A percentile compares a stretch with the other conserved stretches of the same genome.
Evolutionary conservation across 2,329 filamentous ascomycete species (phyloP).

Genomic region (Hypoxylon sp.): DNA sequence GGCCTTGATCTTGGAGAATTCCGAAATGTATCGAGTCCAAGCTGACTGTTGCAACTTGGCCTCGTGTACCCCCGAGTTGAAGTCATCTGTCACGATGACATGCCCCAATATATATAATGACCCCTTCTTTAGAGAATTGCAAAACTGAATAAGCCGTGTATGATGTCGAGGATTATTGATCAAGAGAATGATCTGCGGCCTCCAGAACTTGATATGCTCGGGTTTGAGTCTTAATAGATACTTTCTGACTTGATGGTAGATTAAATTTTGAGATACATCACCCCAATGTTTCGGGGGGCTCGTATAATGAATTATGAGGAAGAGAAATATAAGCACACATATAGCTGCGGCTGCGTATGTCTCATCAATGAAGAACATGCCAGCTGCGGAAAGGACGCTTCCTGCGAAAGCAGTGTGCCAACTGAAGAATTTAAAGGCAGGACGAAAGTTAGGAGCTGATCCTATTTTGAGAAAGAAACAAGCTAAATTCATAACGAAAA

Average conservation of each 20-base stretch:
- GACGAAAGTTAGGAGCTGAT: conserved; percentile 87
- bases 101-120: conserved; percentile 85
- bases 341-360: conserved; percentile 81
- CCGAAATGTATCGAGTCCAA: conserved; percentile 85
- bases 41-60: conserved; percentile 81
- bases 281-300: conserved; percentile 89
- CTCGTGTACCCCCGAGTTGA: conserved; percentile 79
- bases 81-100: conserved; percentile 86
- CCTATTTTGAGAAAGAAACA: conserved; percentile 88
- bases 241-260: conserved; percentile 87
- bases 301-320: conserved; percentile 84
- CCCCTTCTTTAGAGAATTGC: conserved; percentile 90
- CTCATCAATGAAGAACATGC: conserved; percentile 91
- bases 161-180: conserved; percentile 84
- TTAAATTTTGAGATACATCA: conserved; percentile 87
- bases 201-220: conserved; percentile 94
- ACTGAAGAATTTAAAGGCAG: conserved; percentile 88
- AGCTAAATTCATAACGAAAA: conserved; percentile 86
- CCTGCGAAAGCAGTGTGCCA: conserved; percentile 83
- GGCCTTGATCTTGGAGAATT: conserved; percentile 85
- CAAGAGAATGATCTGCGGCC: conserved; percentile 84
- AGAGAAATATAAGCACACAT: conserved; percentile 76
- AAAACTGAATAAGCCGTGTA: conserved; percentile 87
- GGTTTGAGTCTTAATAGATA: conserved; percentile 84
- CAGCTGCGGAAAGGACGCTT: conserved; percentile 76